A percentile compares a stretch with the other conserved stretches of the same genome.
These are phyloP conservation scores for Bodo saltans DNA, from an alignment of 78 protist genomes.

Conservation along the genomic window DNA sequence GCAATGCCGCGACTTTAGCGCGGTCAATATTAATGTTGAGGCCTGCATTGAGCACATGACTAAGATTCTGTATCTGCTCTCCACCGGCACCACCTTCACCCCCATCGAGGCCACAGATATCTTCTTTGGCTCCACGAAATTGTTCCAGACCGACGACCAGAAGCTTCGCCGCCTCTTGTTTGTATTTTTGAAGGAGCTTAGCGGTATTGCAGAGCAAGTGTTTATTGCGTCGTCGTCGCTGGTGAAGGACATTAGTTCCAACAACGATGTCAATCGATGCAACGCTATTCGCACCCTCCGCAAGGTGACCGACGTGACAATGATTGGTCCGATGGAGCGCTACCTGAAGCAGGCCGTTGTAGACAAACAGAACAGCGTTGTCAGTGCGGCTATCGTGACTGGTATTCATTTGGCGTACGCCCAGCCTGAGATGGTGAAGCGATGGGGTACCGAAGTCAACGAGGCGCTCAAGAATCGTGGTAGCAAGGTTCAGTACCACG, in stretches of 20 bases:
- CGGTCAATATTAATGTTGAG: conserved; percentile 62
- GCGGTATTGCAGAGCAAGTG: conserved; percentile 75
- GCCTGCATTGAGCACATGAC: conserved; percentile 71
- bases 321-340: conserved; percentile 84
- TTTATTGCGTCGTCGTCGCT: conserved; percentile 79
- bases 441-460: conserved; percentile 75
- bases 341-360: conserved; percentile 92
- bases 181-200: conserved; percentile 83
- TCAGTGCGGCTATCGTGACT: conserved; percentile 92
- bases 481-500: conserved; percentile 94
- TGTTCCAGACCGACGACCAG: conserved; percentile 87
- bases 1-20: conserved; percentile 83
- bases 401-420: conserved; percentile 68
- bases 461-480: conserved; percentile 73
- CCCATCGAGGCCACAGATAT: conserved; percentile 83
- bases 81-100: conserved; percentile 84
- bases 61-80: conserved; percentile 82
- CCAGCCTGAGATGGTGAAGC: conserved; percentile 69
- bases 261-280: conserved; percentile 78
- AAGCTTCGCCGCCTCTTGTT: conserved; percentile 76
- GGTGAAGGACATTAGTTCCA: conserved; percentile 47
- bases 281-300: conserved; percentile 90
- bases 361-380: conserved; percentile 79
- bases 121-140: conserved; percentile 93
- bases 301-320: conserved; percentile 78